Conservation (phyloP, 106 monocot genomes). For the Allium sativum region DNA sequence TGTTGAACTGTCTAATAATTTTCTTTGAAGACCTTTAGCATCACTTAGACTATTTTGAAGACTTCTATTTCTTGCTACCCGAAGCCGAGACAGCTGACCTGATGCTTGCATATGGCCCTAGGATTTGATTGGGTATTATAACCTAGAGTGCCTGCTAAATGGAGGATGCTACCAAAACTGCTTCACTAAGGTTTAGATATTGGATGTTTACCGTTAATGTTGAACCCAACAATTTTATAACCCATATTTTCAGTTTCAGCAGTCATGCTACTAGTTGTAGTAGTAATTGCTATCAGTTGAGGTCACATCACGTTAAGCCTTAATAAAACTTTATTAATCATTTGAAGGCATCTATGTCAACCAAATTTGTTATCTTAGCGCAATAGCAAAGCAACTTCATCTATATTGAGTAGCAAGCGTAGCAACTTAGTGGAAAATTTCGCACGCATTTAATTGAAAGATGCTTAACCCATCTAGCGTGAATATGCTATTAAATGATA, state of each 20-base stretch:
- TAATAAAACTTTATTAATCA: constrained; percentile 18
- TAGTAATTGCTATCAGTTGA: constrained; percentile 5
- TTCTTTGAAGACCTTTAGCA: constrained; percentile 30
- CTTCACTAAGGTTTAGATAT: constrained; percentile 5
- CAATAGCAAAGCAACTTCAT: constrained; percentile 12
- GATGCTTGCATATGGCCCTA: constrained; percentile 15
- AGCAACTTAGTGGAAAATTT: no score
- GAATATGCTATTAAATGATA: no score
- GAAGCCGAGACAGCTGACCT: constrained; percentile 24
- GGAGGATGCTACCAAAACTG: not conserved
- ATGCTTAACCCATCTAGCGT: no score
- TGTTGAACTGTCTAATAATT: constrained; percentile 29
- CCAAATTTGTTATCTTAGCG: constrained; percentile 17
- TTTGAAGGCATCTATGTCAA: constrained; percentile 15
- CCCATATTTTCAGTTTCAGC: constrained; percentile 14
- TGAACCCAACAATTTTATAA: constrained; percentile 82
- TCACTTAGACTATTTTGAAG: constrained; percentile 5
- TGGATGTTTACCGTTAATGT: constrained; percentile 31
- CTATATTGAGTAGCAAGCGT: not conserved
- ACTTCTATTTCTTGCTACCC: constrained; percentile 15
- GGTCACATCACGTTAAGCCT: no score
- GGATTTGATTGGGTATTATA: constrained; percentile 18
- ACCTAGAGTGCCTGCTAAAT: constrained; percentile 10
- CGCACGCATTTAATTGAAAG: no score
- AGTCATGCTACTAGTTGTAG: constrained; percentile 11